Evolutionary conservation across 2,329 filamentous ascomycete genomes (phyloP).

Genomic region (Bisporella sp.): DNA sequence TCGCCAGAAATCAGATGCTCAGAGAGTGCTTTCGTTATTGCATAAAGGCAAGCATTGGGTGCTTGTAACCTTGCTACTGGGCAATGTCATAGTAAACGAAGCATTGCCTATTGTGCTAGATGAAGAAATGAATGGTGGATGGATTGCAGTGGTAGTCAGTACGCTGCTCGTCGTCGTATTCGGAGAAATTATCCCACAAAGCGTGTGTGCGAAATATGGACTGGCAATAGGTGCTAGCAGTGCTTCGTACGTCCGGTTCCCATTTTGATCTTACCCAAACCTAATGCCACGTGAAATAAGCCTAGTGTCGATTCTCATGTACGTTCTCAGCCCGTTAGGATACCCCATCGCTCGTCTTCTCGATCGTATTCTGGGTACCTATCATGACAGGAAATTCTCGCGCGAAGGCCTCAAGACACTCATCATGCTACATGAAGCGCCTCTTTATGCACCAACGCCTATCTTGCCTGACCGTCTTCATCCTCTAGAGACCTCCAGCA

Average conservation of each 20-base stretch:
- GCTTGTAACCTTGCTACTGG: conserved; percentile 80
- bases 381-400: conserved; percentile 93
- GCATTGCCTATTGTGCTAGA: conserved; percentile 90
- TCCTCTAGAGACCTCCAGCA: conserved; percentile 94
- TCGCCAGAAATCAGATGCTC: conserved; percentile 74
- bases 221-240: conserved; percentile 76
- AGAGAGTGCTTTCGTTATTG: conserved; percentile 69
- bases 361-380: conserved; percentile 82
- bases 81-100: conserved; percentile 96
- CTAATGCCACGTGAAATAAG: conserved; percentile 27
- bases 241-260: conserved; percentile 23
- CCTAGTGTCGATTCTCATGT: conserved; percentile 71
- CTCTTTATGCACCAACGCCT: conserved; percentile 17
- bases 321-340: conserved; percentile 75
- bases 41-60: conserved; percentile 95
- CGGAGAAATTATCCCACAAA: conserved; percentile 90
- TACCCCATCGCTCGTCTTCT: conserved; percentile 93
- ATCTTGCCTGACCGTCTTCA: conserved; percentile 63
- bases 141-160: conserved; percentile 84
- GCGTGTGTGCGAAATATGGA: conserved; percentile 88
- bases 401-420: conserved; percentile 93
- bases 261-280: not conserved
- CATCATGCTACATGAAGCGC: conserved; percentile 65
- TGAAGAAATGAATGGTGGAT: conserved; percentile 82
- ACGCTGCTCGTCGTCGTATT: conserved; percentile 95